phyloP scores from a whole-genome alignment of 2,329 filamentous ascomycete genomes.

The Colletotrichum noveboracense region DNA sequence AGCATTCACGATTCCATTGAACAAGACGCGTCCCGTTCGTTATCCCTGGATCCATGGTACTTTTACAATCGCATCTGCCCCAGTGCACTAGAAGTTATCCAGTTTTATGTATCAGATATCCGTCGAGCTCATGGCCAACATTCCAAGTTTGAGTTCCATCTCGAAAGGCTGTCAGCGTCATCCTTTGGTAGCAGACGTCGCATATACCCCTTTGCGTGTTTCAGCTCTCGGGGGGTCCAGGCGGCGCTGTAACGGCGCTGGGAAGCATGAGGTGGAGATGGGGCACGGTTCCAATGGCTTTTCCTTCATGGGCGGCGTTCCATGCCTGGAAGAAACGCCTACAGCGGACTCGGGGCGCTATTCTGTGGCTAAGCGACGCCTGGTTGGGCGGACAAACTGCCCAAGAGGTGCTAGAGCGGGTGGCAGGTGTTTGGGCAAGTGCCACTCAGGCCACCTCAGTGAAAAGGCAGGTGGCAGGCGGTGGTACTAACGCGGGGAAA shows the following conservation, averaged over 20 bases:
- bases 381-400: neutral
- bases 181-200: neutral
- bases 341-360: neutral
- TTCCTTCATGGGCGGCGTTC: neutral
- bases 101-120: neutral
- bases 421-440: neutral
- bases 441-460: neutral
- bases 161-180: neutral
- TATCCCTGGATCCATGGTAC: neutral
- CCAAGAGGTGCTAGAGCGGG: neutral
- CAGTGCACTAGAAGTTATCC: neutral
- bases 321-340: neutral
- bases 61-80: neutral
- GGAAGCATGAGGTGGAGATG: neutral
- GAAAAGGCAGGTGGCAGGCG: neutral
- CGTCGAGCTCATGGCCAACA: neutral
- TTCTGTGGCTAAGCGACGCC: neutral
- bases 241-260: constrained; percentile 8
- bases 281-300: neutral
- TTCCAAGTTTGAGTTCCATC: neutral
- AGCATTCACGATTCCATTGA: neutral
- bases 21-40: neutral
- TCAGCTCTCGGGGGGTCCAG: constrained; percentile 15
- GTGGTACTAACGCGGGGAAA: neutral
- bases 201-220: constrained; percentile 15